Evolutionary conservation across 441 rosid species (phyloP), one percentile per base, ranked within the genome.

Genomic region (Adansonia gregorii): DNA sequence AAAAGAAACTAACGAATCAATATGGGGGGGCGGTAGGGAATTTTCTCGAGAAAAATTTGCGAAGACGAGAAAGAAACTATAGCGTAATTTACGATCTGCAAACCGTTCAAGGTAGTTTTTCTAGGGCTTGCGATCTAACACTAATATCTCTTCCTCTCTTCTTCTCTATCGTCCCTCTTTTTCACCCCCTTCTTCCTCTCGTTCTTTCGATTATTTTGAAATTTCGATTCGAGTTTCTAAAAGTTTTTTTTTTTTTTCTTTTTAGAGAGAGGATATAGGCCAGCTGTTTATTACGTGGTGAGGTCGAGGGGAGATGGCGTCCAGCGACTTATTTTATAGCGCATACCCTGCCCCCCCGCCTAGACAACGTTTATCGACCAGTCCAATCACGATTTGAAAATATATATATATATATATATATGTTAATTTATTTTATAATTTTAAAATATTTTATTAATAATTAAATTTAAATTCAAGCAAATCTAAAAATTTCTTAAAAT

Each of bases 301-400:
- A 76, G 8, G 69, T 78, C 80, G 82, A 7, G 14, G 78, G 8
- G 73, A 74, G 14, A 41, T 20, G 75, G 79, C 67, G 39, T 78
- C 59, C 71, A 77, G 78, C 31, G 64, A 24, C 22, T 7, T 27
- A 0, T 56, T 82, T 75, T 81, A 81, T 78, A 83, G 63, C 15
- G 55, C 74, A 83, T 75, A 68, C 66, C 71, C 84, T 78, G 82
- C 41, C 72, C 64, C 74, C 85, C 82, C 83, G 84, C 83, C 86
- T 55, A 69, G 35, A 31, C 35, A 31, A 31, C 2, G 35, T 31
- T 31, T 31, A 31, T 31, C 35, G 35, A 31, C 35, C 35, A 31
- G 35, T 31, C 35, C 35, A 31, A 31, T 31, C 35, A 31, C 35
- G 35, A 31, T 31, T 31, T 31, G 35, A 1, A 31, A 31, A n/a